Conservation (phyloP, 768 basidiomycete species). For the Macrolepiota albuminosa region DNA sequence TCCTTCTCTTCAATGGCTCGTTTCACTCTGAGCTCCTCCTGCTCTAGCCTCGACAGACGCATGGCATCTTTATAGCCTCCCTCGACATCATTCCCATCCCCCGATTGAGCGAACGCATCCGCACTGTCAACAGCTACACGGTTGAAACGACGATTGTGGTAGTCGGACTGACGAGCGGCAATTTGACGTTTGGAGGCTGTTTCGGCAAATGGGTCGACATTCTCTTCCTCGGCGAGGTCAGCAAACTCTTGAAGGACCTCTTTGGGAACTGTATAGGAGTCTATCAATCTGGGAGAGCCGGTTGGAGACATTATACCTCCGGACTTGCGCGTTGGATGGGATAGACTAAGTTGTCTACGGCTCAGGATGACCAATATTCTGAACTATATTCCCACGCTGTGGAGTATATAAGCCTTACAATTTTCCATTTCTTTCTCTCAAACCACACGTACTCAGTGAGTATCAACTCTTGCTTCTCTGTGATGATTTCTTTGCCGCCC, state of each 20-base stretch:
- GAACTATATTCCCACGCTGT: slow-evolving; percentile 28
- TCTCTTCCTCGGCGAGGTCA: slow-evolving; percentile 89
- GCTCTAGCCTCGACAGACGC: slow-evolving; percentile 85
- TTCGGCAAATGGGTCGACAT: slow-evolving; percentile 88
- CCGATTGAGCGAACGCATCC: slow-evolving; percentile 67
- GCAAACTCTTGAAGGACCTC: slow-evolving; percentile 93
- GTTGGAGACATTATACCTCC: slow-evolving; percentile 53
- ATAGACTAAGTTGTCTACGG: slow-evolving; percentile 1
- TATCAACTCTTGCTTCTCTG: slow-evolving; percentile 8
- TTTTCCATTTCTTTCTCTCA: slow-evolving; percentile 17
- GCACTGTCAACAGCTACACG: slow-evolving; percentile 78
- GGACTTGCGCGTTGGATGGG: slow-evolving; percentile 10
- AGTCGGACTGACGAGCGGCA: slow-evolving; percentile 89
- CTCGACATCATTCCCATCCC: slow-evolving; percentile 67
- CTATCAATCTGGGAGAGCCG: slow-evolving; percentile 68
- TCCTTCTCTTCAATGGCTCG: slow-evolving; percentile 88
- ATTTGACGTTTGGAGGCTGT: slow-evolving; percentile 93
- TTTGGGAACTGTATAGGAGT: slow-evolving; percentile 91
- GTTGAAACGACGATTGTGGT: slow-evolving; percentile 88
- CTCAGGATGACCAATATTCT: slow-evolving; percentile 25
- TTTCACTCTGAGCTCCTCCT: slow-evolving; percentile 84
- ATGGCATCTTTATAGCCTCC: slow-evolving; percentile 97
- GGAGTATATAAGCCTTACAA: slow-evolving; percentile 3
- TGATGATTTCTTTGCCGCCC: slow-evolving; percentile 75
- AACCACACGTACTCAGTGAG: slow-evolving; percentile 23